Evolutionary conservation across 2,329 filamentous ascomycete genomes (phyloP), one percentile per base, ranked within the genome.

Genomic region (Aspergillus arachidicola): DNA sequence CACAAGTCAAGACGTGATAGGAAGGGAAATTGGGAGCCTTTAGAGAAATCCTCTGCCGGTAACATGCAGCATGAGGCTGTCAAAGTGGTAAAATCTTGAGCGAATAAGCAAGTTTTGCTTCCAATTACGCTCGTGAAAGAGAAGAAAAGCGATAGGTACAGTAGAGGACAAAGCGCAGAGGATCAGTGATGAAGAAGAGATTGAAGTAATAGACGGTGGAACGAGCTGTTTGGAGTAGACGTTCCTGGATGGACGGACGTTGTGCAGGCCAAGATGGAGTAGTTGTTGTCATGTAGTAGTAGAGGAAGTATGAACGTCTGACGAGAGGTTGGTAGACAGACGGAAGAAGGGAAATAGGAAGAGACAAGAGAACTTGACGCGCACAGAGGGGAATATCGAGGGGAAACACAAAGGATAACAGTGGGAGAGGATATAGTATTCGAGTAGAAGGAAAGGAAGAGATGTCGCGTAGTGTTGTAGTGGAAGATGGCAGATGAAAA

Each of bases 241-340:
- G 32, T 55, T 23, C 32, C 34, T 34, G 21, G 30, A 2, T 10
- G 30, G n/a, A 38, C 19, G n/a, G 32, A 36, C 36, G n/a, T 26
- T 36, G 32, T 12, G 11, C 34, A 36, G 21, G 21, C 32, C n/a
- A 55, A 38, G 32, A 55, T 55, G 32, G 57, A 65, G 60, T 55
- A 30, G 51, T 57, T 50, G 55, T 63, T 56, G 60, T 65, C 48
- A 51, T 34, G 48, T 32, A 51, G 48, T 57, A 36, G 64, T 62
- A 63, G 60, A 59, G 43, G 64, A 63, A 65, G 59, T 65, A 65
- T 60, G 62, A 62, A 62, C 46, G 50, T 62, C 56, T 28, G 61
- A 60, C 48, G 62, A 60, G 16, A 62, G 55, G 60, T 59, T 58
- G 62, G 34, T 28, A 62, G 65, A 62, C 23, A 45, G 58, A 60